A percentile compares a stretch with the other conserved stretches of the same genome.
Conservation (phyloP, 208 protist species). For the Novymonas esmeraldas region DNA sequence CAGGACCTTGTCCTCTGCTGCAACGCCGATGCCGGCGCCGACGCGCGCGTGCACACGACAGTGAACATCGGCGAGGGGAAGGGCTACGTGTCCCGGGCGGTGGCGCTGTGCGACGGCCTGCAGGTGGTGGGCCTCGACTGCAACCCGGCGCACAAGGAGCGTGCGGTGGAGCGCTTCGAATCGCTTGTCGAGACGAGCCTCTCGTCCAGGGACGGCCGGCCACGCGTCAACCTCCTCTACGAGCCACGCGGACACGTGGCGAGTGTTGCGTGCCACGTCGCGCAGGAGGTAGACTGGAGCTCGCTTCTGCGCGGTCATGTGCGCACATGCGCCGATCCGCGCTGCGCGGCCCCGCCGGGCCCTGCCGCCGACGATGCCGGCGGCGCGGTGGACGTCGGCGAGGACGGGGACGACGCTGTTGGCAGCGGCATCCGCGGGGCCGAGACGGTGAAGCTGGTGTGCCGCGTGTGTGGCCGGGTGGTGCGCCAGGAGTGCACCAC, state of each 20-base stretch:
- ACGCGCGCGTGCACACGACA: slow-evolving; percentile 47
- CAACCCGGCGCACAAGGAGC: slow-evolving; percentile 86
- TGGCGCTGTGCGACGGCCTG: slow-evolving; percentile 78
- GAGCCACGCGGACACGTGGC: slow-evolving; percentile 67
- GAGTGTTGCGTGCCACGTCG: slow-evolving; percentile 72
- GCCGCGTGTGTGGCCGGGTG: slow-evolving; percentile 55
- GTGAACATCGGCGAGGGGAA: slow-evolving; percentile 93
- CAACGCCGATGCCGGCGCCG: slow-evolving; percentile 13
- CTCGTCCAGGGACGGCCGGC: slow-evolving; percentile 18
- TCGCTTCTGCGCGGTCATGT: slow-evolving; percentile 57
- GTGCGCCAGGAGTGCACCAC: slow-evolving; percentile 37
- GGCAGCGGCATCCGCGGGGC: slow-evolving; percentile 4
- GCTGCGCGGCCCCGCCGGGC: neutral
- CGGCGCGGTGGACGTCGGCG: too few relatives aligned
- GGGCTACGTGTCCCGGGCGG: slow-evolving; percentile 83
- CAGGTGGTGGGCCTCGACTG: slow-evolving; percentile 90
- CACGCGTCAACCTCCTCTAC: slow-evolving; percentile 74
- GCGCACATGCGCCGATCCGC: slow-evolving; percentile 27
- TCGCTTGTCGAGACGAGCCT: slow-evolving; percentile 56
- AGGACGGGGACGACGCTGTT: neutral
- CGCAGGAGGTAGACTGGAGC: slow-evolving; percentile 49
- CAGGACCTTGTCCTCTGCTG: slow-evolving; percentile 63
- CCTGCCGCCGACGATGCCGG: neutral
- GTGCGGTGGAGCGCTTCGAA: slow-evolving; percentile 61
- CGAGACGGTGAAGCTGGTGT: slow-evolving; percentile 42